Evolutionary conservation across 2,329 filamentous ascomycete genomes (phyloP), one percentile per base, ranked within the genome.

Genomic region (Talaromyces sp.): DNA sequence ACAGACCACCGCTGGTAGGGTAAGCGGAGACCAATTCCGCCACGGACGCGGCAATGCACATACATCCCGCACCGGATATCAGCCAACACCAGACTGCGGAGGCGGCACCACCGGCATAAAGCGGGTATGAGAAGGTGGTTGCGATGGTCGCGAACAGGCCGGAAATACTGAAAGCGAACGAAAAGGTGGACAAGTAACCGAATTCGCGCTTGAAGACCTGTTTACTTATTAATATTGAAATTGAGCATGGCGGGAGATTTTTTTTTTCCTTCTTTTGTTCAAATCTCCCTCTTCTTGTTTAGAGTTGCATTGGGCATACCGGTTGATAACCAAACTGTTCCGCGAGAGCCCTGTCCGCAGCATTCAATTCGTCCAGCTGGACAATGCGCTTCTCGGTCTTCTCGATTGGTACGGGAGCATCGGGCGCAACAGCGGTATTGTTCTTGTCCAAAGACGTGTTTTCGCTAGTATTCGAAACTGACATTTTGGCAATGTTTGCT

Each of bases 121-220:
- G 77, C 1, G 85, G 84, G 69, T 83, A 85, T 13, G 77, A 78
- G 70, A 85, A 84, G 36, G 85, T 87, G 3, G 85, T 86, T 69
- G 83, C 81, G 66, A 84, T 80, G 8, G 84, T 86, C 31, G 84
- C 80, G 70, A 85, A 86, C 22, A 86, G 78, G 51, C 84, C 85
- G 58, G 79, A 82, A 69, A 87, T 85, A 70, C 80, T 83, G 70
- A 87, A 82, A 60, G 85, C 85, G 70, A 87, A 88, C 62, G 84
- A 87, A 74, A 88, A 86, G 68, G 84, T 85, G 68, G 85, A 86
- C 15, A 84, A 76, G 64, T 85, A 85, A 64, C 81, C 81, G 68
- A 88, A 88, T 70, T 87, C 84, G 68, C 85, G 82, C 74, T 85
- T 85, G 76, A 86, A 86, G 63, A 86, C 85, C 74, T 83, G 31